Evolutionary conservation across 164 flowering plant genomes (phyloP), one percentile per base, ranked within the genome.

Genomic region (Akebia trifoliata): DNA sequence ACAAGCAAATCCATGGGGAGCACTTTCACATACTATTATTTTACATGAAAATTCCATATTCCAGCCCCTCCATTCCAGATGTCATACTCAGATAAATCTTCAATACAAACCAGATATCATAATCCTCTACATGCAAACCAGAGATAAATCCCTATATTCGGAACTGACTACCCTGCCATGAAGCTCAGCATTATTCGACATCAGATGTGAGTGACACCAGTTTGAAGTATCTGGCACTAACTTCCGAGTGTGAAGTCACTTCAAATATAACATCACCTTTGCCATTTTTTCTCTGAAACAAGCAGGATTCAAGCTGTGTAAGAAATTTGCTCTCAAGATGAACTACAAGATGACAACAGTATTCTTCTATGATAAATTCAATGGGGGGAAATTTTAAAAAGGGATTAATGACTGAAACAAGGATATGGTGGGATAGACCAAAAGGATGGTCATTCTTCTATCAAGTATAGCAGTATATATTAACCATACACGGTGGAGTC

Each of bases 201-300:
- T 47, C 53, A 57, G 42, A 65, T 26, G 59, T 40, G 0, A 18
- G 42, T 2, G 40, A 39, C 14, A 48, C 26, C 46, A 17, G 50
- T 31, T 15, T 6, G 25, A 21, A 4, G 9, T 26, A 30, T 31
- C 46, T n/a, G 6, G 15, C 48, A 30, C n/a, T 53, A 54, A 18
- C 38, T 28, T 30, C 3, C n/a, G 32, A 35, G 18, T 25, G 4
- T 3, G 43, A 42, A 35, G 29, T 8, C 58, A 44, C 42, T 32
- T 61, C 49, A 45, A 54, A 21, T 18, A 4, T 46, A 54, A 31
- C 43, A 20, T 83, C 81, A 87, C 68, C 90, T 78, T 60, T 63
- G 84, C 91, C 95, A 83, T 69, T 76, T 85, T 60, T 78, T 77
- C 69, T 81, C 95, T 87, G 95, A 45, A 80, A 69, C 46, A 57